These are phyloP conservation scores for Globisporangium camurandrum DNA, from an alignment of 352 stramenopile species.

Conservation along the genomic window DNA sequence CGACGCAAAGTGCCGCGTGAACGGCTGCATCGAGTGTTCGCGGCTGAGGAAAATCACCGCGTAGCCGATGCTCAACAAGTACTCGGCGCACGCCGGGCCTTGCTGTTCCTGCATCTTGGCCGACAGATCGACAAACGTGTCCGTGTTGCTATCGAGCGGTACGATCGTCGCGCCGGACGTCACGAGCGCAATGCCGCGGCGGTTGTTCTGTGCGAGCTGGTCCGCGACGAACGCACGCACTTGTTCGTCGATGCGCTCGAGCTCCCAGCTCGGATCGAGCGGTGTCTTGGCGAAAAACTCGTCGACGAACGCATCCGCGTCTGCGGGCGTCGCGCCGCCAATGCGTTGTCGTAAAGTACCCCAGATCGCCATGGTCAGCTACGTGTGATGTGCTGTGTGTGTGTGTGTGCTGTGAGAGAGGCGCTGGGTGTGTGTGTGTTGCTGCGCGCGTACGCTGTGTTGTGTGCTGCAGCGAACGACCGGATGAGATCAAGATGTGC, in stretches of 20 bases:
- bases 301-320: constrained; percentile 71
- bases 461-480: too few species aligned
- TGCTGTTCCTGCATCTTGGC: constrained; percentile 70
- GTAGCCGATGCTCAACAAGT: constrained; percentile 71
- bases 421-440: neutral
- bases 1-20: constrained; percentile 79
- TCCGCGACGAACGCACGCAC: constrained; percentile 48
- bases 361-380: constrained; percentile 69
- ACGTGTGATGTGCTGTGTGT: constrained; percentile 4
- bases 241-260: constrained; percentile 27
- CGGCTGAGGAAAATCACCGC: constrained; percentile 79
- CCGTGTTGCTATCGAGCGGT: constrained; percentile 49
- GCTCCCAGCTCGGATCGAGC: constrained; percentile 50
- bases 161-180: constrained; percentile 76
- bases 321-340: constrained; percentile 40
- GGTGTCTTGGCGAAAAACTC: constrained; percentile 75
- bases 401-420: neutral
- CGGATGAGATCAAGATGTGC: neutral
- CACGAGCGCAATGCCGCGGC: constrained; percentile 69
- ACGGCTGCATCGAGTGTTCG: constrained; percentile 69
- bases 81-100: constrained; percentile 68
- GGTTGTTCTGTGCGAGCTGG: constrained; percentile 40
- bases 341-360: constrained; percentile 73
- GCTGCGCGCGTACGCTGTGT: neutral
- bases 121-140: constrained; percentile 71